Base-by-base conservation (phyloP, 208 protist species). In the Borovskyia barvae region DNA sequence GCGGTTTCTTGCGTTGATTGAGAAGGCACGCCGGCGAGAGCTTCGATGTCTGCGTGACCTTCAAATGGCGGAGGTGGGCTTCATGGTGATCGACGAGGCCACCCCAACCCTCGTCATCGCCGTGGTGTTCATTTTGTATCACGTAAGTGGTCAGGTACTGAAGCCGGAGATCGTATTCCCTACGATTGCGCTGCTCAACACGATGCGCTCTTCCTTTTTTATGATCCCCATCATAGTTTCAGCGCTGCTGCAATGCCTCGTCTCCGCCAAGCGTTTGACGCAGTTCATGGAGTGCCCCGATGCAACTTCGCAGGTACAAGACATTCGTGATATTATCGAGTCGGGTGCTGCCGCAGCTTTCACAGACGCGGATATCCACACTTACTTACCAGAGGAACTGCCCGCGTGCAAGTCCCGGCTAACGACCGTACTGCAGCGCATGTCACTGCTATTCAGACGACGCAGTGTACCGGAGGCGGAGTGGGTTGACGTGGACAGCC, bases 131-230 rank as follows among this genome's bases (percentile, higher is more conserved):
- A 22, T 81, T 0, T 33, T 86, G 11, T 93, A 82, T 72, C 50
- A 76, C 39, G 8, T 75, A 0, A 49, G 51, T 5, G 88, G 88
- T 5, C 42, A 85, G 36, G 45, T 69, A 24, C 78, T 98, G 12
- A 88, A 61, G 0, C 72, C 91, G 4, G 57, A 84, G 20, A 70
- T 93, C 9, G 92, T 95, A 0, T 98, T 98, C 51, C 91, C 94
- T 2, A 51, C 87, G 17, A 82, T 98, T 28, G 54, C 85, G 5
- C 80, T 98, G 35, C 89, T 98, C 42, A 82, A 87, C 60, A 80
- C 96, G 11, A 80, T 98, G 30, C 77, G 81, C n/a, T 72, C 91
- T 32, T 93, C 95, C 4, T 91, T 97, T 37, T 83, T 93, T 35
- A 85, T 94, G 77, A 81, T 98, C 15, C 94, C 96, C 2, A 62